Evolutionary conservation across 169 alveolate species (phyloP), one percentile per base, ranked within the genome.

Genomic region (Eimeria sp.): DNA sequence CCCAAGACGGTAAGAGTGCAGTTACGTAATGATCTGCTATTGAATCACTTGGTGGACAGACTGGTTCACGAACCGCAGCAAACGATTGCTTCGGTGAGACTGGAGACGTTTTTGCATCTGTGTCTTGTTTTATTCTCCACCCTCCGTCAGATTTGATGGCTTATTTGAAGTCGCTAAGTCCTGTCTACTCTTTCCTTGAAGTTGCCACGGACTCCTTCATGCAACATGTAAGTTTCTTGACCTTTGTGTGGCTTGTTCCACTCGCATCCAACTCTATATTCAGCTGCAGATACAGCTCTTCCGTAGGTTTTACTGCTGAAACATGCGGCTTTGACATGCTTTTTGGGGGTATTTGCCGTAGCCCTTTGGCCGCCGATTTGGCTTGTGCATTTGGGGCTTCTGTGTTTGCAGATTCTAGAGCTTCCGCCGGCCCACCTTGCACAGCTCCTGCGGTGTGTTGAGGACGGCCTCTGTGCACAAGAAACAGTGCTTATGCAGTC

Each of bases 181-280:
- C 99, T 16, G 98, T 97, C 58, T 98, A 98, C 92, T 96, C 98
- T 40, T 98, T 98, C 97, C 97, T 98, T 63, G 99, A 98, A 83
- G 97, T 98, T 73, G 98, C 98, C 76, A 97, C 99, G 47, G 97
- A 97, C 83, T 97, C 97, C 82, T 98, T 98, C 96, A 98, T 98
- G 98, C 97, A 97, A n/a, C 96, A 97, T 83, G 96, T 97, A 34
- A 75, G 97, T 51, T 18, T 25, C 22, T 43, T 40, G 61, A 75
- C 58, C 30, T 30, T 49, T 22, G 47, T 30, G 11, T n/a, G 51
- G 14, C 22, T 49, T 30, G 7, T 70, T 70, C 30, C 45, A 40
- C 14, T n/a, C 47, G 27, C 80, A 10, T 49, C n/a, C n/a, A 47
- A 4, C 27, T 5, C 13, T 34, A 34, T 34, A 34, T 34, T 34